phyloP scores from a whole-genome alignment of 176 grass and related monocot species.

The Calamus simplicifolius region DNA sequence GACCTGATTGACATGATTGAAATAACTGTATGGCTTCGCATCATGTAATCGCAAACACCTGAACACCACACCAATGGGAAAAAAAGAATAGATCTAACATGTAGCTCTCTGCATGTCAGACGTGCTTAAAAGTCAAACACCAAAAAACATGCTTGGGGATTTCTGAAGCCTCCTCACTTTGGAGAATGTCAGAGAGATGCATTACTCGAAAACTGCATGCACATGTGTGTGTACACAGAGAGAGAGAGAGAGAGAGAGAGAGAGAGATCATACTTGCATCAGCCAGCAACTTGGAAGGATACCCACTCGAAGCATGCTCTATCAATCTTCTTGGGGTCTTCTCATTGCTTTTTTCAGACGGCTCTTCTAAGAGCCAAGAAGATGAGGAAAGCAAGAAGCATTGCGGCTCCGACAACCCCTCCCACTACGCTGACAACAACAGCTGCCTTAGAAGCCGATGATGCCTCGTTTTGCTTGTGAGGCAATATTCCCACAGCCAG shows the following conservation, averaged over 20 bases:
- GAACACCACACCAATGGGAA: too few relatives aligned
- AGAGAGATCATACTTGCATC: slow-evolving; percentile 70
- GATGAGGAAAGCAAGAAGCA: slow-evolving; percentile 22
- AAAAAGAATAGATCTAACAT: too few relatives aligned
- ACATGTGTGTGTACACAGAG: too few relatives aligned
- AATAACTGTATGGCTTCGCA: too few relatives aligned
- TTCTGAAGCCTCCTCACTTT: too few relatives aligned
- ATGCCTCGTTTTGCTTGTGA: slow-evolving; percentile 26
- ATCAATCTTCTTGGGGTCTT: slow-evolving; percentile 28
- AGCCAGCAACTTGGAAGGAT: slow-evolving; percentile 59
- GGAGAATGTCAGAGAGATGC: too few relatives aligned
- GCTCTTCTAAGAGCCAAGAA: slow-evolving; percentile 44
- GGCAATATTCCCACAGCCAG: slow-evolving; percentile 73
- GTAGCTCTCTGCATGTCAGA: too few relatives aligned
- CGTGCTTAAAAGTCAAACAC: too few relatives aligned
- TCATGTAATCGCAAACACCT: too few relatives aligned
- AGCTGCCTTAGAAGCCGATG: slow-evolving; percentile 3
- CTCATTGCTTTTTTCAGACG: slow-evolving; percentile 18
- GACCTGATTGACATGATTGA: too few relatives aligned
- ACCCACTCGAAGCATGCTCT: slow-evolving; percentile 52
- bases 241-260: slow-evolving; percentile 9
- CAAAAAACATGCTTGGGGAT: too few relatives aligned
- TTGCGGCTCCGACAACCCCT: slow-evolving; percentile 27
- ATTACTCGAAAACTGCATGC: too few relatives aligned
- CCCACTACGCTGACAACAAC: slow-evolving; percentile 29